Percentiles rank a stretch among this genome's conserved stretches.
Conservation (phyloP, 352 stramenopile species). For the Pythium sp. region DNA sequence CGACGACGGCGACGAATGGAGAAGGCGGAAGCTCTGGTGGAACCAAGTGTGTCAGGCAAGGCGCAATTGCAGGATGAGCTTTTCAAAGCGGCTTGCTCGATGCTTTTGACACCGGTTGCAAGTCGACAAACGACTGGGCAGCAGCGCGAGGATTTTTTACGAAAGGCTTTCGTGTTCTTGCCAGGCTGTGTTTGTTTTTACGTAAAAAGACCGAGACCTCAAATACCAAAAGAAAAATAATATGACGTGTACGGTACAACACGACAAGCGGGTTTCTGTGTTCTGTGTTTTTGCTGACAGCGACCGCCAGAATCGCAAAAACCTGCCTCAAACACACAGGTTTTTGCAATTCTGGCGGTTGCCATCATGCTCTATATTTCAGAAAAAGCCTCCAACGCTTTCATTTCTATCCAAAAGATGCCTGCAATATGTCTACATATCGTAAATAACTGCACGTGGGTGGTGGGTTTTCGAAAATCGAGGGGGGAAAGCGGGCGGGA, state of each 20-base stretch:
- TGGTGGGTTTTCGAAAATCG: conserved; percentile 3
- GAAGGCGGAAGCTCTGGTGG: background rate
- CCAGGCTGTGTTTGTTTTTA: background rate
- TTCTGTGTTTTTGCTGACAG: background rate
- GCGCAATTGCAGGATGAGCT: conserved; percentile 8
- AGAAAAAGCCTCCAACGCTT: background rate
- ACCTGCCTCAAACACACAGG: background rate
- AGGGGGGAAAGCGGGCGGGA: background rate
- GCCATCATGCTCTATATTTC: background rate
- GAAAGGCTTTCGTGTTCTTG: too few species aligned
- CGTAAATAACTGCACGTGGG: background rate
- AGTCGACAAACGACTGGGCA: conserved; percentile 7
- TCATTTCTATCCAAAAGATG: too few species aligned
- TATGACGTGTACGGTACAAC: background rate
- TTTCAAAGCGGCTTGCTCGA: background rate
- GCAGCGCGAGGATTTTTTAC: conserved; percentile 2
- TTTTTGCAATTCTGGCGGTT: conserved; percentile 1
- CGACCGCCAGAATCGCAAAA: background rate
- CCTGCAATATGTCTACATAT: background rate
- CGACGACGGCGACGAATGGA: background rate
- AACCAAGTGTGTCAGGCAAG: background rate
- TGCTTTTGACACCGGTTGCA: background rate
- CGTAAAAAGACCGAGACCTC: background rate
- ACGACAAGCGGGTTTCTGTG: too few species aligned
- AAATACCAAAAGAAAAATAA: background rate